phyloP scores from a whole-genome alignment of 495 filamentous ascomycete species.

The Hyphodiscus hymeniophilus region DNA sequence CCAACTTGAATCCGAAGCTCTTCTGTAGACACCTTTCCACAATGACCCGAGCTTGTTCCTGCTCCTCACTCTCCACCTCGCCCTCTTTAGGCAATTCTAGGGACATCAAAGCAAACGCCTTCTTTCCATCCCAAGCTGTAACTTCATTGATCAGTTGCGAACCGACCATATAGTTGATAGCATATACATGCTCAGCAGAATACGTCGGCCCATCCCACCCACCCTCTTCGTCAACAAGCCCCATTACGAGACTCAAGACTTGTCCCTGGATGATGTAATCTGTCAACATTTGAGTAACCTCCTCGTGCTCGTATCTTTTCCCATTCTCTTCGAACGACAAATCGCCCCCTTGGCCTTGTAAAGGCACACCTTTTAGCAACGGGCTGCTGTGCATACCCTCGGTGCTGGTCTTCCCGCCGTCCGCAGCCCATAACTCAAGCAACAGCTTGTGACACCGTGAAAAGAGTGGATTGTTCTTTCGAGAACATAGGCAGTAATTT shows the following conservation, averaged over 20 bases:
- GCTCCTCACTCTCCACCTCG: constrained; percentile 38
- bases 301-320: constrained; percentile 23
- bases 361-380: constrained; percentile 34
- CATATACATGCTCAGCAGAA: constrained; percentile 36
- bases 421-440: constrained; percentile 39
- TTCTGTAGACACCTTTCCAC: constrained; percentile 38
- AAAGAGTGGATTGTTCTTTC: constrained; percentile 38
- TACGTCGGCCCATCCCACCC: constrained; percentile 47
- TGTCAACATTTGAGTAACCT: constrained; percentile 31
- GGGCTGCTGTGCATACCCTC: constrained; percentile 42
- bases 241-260: constrained; percentile 40
- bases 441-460: constrained; percentile 39
- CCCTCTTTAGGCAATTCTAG: constrained; percentile 32
- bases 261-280: constrained; percentile 48
- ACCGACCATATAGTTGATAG: constrained; percentile 39
- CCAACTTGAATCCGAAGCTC: constrained; percentile 46
- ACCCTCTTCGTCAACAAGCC: constrained; percentile 39
- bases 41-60: constrained; percentile 39
- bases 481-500: constrained; percentile 42
- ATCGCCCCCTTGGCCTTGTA: constrained; percentile 27
- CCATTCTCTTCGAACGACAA: constrained; percentile 16
- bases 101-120: constrained; percentile 43
- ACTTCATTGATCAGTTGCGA: constrained; percentile 44
- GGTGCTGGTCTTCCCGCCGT: constrained; percentile 39
- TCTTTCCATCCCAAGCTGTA: constrained; percentile 39